Evolutionary conservation across 2,329 filamentous ascomycete species (phyloP), one percentile per base, ranked within the genome.

Genomic region (Proliferodiscus dingleyae): DNA sequence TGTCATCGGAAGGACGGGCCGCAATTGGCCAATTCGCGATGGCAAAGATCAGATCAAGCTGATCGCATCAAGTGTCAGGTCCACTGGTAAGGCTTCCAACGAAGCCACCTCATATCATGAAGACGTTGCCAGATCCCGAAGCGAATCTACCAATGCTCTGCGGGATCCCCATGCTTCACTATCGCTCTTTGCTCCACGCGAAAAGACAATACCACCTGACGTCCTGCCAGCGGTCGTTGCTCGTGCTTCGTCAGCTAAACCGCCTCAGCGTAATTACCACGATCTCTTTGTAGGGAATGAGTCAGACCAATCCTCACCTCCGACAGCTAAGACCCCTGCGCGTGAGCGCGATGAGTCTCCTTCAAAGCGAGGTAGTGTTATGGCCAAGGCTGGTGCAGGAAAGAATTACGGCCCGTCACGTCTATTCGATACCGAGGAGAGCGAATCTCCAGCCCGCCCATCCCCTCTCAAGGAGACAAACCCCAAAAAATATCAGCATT

Each of bases 21-120:
- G 85, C 65, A 95, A 93, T 69, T 98, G 93, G 93, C 93, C 93
- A 44, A 94, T 98, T 63, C 81, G 82, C 57, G 89, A 95, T 64
- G 86, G 84, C 63, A 80, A 80, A 59, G 89, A 95, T 43, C 90
- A 97, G 70, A 75, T 85, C 57, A 83, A 81, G 59, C 71, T 95
- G 60, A 87, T 95, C 59, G 73, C 77, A 53, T 73, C 71, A 40
- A 83, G 75, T 53, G 69, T 80, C 58, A 76, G 77, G 57, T 66
- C 69, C 30, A 65, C 68, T n/a, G 70, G 69, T 46, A 66, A 63
- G 46, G 55, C 60, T 33, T 60, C 63, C 16, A 55, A 59, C 6
- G 57, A 64, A 60, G 57, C 64, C 38, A 53, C 61, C 11, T 38
- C 47, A 24, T 48, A 47, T 4, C 60, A 67, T 32, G 54, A 53